Evolutionary conservation across 2,329 filamentous ascomycete genomes (phyloP).

Genomic region (Didymella pomorum): DNA sequence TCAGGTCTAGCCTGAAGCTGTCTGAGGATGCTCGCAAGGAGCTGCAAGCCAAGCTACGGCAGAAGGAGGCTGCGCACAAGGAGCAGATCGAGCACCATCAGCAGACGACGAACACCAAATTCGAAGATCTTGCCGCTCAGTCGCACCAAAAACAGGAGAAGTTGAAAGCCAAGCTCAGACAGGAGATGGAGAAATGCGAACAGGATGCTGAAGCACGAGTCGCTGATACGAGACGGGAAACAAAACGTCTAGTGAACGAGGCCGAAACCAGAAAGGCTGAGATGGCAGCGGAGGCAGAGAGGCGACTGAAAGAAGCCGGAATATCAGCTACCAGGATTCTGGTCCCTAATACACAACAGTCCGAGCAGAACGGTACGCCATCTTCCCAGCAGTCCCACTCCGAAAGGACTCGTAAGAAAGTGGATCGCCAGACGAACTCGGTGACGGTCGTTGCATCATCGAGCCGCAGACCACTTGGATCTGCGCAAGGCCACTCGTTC

Average conservation of each 20-base stretch:
- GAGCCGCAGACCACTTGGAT: neutral
- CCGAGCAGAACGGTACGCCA: neutral
- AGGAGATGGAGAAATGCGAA: neutral
- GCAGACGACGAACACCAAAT: conserved; percentile 19
- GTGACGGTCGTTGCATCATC: conserved; percentile 8
- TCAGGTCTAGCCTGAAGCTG: conserved; percentile 19
- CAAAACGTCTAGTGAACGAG: neutral
- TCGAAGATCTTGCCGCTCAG: conserved; percentile 7
- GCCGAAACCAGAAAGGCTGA: neutral
- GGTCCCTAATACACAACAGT: conserved; percentile 5
- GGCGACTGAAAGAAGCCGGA: neutral
- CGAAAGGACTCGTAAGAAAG: conserved; percentile 29
- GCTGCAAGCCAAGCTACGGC: conserved; percentile 23
- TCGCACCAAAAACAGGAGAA: neutral
- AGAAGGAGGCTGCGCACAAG: conserved; percentile 22
- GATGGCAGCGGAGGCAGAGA: neutral
- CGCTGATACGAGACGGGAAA: neutral
- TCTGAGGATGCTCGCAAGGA: conserved; percentile 26
- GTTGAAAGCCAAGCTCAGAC: neutral
- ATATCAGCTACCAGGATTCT: neutral
- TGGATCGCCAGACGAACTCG: conserved; percentile 29
- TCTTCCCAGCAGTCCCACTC: neutral
- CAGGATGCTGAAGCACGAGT: neutral
- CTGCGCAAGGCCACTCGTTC: neutral
- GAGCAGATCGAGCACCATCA: conserved; percentile 27